A percentile compares a stretch with the other conserved stretches of the same genome.
Conservation (phyloP, 2,329 filamentous ascomycete species). For the Aspergillus tubingensis region DNA sequence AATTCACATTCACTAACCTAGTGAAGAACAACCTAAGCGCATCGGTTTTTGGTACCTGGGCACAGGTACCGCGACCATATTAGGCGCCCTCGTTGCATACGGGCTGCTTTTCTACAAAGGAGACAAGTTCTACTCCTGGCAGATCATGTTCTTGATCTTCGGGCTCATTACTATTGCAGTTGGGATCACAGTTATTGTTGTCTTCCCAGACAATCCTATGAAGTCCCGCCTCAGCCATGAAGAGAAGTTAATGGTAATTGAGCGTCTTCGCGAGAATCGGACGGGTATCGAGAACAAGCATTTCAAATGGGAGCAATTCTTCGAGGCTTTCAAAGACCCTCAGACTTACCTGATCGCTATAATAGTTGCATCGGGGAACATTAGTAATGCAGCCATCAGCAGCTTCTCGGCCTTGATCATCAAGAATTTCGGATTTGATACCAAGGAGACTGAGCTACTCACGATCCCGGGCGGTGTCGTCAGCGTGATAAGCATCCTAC, state of each 20-base stretch:
- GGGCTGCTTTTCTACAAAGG: slow-evolving; percentile 55
- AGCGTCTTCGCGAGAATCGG: slow-evolving; percentile 49
- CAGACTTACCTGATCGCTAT: slow-evolving; percentile 47
- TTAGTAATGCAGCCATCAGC: slow-evolving; percentile 47
- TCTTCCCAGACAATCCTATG: slow-evolving; percentile 48
- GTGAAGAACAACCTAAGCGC: slow-evolving; percentile 58
- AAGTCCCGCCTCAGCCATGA: slow-evolving; percentile 38
- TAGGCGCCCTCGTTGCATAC: slow-evolving; percentile 57
- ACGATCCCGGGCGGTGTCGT: slow-evolving; percentile 46
- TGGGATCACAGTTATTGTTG: slow-evolving; percentile 40
- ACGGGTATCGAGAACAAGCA: slow-evolving; percentile 55
- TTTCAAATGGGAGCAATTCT: slow-evolving; percentile 50
- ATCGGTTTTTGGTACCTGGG: slow-evolving; percentile 64
- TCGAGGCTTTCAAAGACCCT: slow-evolving; percentile 48
- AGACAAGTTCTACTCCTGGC: slow-evolving; percentile 47
- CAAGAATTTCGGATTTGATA: slow-evolving; percentile 46
- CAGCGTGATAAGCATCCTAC: slow-evolving; percentile 41
- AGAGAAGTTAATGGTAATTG: slow-evolving; percentile 41
- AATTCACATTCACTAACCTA: slow-evolving; percentile 1
- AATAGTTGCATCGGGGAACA: slow-evolving; percentile 37
- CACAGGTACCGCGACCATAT: slow-evolving; percentile 56
- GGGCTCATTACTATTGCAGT: slow-evolving; percentile 46
- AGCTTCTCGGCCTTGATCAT: slow-evolving; percentile 47
- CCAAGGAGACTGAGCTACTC: slow-evolving; percentile 47
- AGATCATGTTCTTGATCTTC: slow-evolving; percentile 53